Base-by-base conservation (phyloP, 345 rosid species). In the Gossypium turneri region DNA sequence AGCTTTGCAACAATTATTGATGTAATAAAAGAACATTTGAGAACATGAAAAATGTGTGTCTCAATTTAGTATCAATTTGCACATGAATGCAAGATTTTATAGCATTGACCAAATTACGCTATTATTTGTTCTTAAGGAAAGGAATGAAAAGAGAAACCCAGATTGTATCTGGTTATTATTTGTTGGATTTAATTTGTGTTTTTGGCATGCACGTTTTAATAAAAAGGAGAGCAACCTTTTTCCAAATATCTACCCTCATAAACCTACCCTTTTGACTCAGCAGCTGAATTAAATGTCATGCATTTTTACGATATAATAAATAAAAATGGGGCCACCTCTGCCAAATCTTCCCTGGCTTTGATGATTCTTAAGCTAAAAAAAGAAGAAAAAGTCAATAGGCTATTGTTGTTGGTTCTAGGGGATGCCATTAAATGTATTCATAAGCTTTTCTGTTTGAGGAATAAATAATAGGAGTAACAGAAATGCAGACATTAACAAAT, bases 191-290 rank as follows among this genome's bases (percentile, higher is more conserved):
- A 9, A 66, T 44, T 34, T 34, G 38, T 0, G 38, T 4, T 34
- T 34, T 34, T 34, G 6, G 17, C 17, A 43, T 19, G 53, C 70
- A 20, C 70, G 20, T 44, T 25, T 20, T 44, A 19, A 19, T 20
- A 20, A 67, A 67, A 22, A 25, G 13, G n/a, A 45, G 47, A 20
- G 56, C n/a, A 2, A 11, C 15, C 13, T 48, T 48, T 68, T 68
- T 52, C 48, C 67, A 27, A 69, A 66, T 58, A 81, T 78, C 67
- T 48, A 67, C 65, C 77, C 77, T 72, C 73, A 75, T 52, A 53
- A 60, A 57, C 67, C 61, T 19, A 41, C 38, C 67, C 79, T 81
- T 78, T 72, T 81, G 79, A 78, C 71, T 81, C 83, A 77, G 76
- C 80, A 74, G 41, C 41, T 5, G 41, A 34, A 34, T 4, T 34